These are phyloP conservation scores for Leptographium wingfieldii DNA, from an alignment of 2,329 filamentous ascomycete genomes.

Conservation along the genomic window DNA sequence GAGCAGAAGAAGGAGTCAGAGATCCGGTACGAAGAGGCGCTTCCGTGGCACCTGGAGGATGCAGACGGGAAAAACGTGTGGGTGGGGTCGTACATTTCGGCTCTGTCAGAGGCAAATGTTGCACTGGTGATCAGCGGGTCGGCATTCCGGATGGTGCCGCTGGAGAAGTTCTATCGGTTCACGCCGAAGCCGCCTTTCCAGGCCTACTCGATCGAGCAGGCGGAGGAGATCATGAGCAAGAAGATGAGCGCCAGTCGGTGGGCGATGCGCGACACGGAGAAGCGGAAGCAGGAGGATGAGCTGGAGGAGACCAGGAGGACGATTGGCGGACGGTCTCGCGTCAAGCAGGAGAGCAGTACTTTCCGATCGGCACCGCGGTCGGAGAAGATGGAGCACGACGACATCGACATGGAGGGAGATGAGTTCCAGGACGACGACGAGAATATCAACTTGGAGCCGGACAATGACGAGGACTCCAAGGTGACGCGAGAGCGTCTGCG, in stretches of 20 bases:
- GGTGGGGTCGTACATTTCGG: slow-evolving; percentile 82
- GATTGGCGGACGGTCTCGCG: slow-evolving; percentile 39
- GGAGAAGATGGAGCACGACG: slow-evolving; percentile 58
- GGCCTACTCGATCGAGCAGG: slow-evolving; percentile 68
- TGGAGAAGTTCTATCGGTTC: slow-evolving; percentile 95
- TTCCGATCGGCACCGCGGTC: slow-evolving; percentile 47
- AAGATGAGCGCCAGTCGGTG: slow-evolving; percentile 67
- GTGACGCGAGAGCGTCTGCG: slow-evolving; percentile 61
- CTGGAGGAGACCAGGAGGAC: slow-evolving; percentile 45
- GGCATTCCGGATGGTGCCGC: slow-evolving; percentile 71
- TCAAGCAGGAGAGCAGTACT: slow-evolving; percentile 58
- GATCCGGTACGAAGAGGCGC: slow-evolving; percentile 81
- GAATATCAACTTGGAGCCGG: slow-evolving; percentile 57
- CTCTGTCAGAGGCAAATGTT: slow-evolving; percentile 74
- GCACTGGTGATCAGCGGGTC: slow-evolving; percentile 59
- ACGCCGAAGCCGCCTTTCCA: slow-evolving; percentile 68
- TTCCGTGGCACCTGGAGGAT: slow-evolving; percentile 95
- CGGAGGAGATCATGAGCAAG: slow-evolving; percentile 70
- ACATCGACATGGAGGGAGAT: slow-evolving; percentile 53
- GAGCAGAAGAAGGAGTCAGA: slow-evolving; percentile 64
- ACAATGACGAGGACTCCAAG: slow-evolving; percentile 71
- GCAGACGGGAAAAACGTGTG: slow-evolving; percentile 91
- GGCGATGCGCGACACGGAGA: slow-evolving; percentile 59
- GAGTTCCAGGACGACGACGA: slow-evolving; percentile 88
- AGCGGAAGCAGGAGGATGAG: slow-evolving; percentile 43